Percentiles rank a stretch among this genome's conserved stretches.
Conservation (phyloP, 371 early-diverging fungal genomes). For the Dinochytrium kinnereticum region DNA sequence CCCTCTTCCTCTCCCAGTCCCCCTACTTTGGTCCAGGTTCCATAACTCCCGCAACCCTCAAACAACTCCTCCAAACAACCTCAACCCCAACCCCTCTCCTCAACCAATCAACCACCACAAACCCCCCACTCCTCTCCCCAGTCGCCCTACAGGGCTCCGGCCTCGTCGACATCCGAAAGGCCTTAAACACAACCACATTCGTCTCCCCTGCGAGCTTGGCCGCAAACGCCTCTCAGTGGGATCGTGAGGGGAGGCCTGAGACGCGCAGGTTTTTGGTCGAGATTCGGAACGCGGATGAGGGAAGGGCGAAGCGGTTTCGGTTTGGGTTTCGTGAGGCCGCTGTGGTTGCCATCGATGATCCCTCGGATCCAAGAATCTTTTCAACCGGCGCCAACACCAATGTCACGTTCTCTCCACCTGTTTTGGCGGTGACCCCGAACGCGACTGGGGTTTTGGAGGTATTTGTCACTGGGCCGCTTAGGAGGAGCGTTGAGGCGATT, state of each 20-base stretch:
- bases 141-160: constrained; percentile 75
- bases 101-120: not conserved
- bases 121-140: constrained; percentile 18
- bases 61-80: constrained; percentile 49
- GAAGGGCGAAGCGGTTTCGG: not conserved
- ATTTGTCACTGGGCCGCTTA: constrained; percentile 6
- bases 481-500: not conserved
- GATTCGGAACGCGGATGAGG: constrained; percentile 1
- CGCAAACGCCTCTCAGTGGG: constrained; percentile 13
- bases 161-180: constrained; percentile 66
- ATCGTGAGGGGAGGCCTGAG: constrained; percentile 5
- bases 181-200: constrained; percentile 56
- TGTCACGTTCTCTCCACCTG: not conserved
- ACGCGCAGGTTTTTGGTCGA: not conserved
- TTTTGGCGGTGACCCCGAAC: not conserved
- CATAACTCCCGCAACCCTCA: not conserved
- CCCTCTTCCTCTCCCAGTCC: constrained; percentile 34
- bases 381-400: not conserved
- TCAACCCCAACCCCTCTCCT: constrained; percentile 44
- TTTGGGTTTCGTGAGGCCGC: not conserved
- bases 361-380: constrained; percentile 1
- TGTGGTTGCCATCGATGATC: constrained; percentile 20
- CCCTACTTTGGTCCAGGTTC: not conserved
- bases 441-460: not conserved
- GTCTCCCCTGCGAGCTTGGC: constrained; percentile 54